Base-by-base conservation (phyloP, 2,329 filamentous ascomycete species). In the Fusarium circinatum region DNA sequence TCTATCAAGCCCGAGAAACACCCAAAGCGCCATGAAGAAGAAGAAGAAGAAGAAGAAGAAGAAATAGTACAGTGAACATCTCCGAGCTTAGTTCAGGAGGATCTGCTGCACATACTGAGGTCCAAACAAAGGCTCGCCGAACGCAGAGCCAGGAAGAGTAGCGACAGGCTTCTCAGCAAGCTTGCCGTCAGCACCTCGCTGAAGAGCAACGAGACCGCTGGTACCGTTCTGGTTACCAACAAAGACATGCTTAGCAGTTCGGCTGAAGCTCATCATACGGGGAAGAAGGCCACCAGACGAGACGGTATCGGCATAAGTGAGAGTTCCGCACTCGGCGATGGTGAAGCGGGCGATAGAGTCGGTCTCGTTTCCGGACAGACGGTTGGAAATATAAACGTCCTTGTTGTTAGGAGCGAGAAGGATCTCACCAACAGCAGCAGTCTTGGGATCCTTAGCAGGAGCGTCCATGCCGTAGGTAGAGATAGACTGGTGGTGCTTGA, bases 381-480 rank as follows among this genome's bases (percentile, higher is more conserved):
- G 85, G 82, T 89, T 89, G 42, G 86, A 86, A 59, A 88, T 82
- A 78, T 88, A 88, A 24, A 88, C 74, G 78, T 87, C 80, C 71
- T 78, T 78, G 76, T 80, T 81, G 79, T 85, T 84, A 32, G 77
- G 75, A 14, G 83, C 79, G 39, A 88, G 76, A 65, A 82, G 78
- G 44, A 89, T 76, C 77, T 85, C 86, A 49, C 85, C 86, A 4
- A 84, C 86, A 1, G 84, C 82, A 12, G 86, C 85, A 4, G 76
- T 76, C 34, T 75, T 79, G 42, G 80, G 60, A 65, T 83, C 83
- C 63, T 79, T 80, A 8, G 84, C 82, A 8, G 79, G 78, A 64
- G 76, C 75, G 24, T 70, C 77, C 14, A 75, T 65, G 64, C 83
- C 83, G 61, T 85, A 87, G 47, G 83, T 85, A 73, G 82, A 84